phyloP scores from a whole-genome alignment of 2,329 filamentous ascomycete species.

The Penicillium brasilianum region DNA sequence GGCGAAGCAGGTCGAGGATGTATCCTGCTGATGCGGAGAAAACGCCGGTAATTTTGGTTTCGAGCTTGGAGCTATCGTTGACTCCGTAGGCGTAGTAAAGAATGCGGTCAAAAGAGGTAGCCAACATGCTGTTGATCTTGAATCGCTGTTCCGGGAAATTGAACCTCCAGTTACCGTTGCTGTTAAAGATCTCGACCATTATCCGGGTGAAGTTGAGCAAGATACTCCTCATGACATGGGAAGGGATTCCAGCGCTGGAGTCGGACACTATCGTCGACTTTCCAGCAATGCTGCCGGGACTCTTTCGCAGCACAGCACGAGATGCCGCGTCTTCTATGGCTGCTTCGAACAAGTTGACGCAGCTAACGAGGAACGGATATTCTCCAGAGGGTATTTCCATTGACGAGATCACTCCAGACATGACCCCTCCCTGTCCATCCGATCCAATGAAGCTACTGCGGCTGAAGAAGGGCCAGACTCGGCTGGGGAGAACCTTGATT shows the following conservation, averaged over 20 bases:
- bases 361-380: constrained; percentile 77
- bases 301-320: constrained; percentile 54
- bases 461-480: constrained; percentile 88
- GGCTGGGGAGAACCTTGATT: constrained; percentile 72
- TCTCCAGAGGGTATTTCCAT: constrained; percentile 78
- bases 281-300: constrained; percentile 37
- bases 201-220: constrained; percentile 74
- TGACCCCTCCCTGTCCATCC: constrained; percentile 74
- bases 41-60: constrained; percentile 62
- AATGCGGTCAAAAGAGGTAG: constrained; percentile 72
- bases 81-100: constrained; percentile 76
- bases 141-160: constrained; percentile 69
- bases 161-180: constrained; percentile 85
- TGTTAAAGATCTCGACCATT: constrained; percentile 83
- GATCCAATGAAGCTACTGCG: constrained; percentile 79
- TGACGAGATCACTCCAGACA: constrained; percentile 79
- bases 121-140: constrained; percentile 69
- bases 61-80: constrained; percentile 61
- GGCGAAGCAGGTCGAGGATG: constrained; percentile 76
- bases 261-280: constrained; percentile 41
- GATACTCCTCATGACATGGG: constrained; percentile 75
- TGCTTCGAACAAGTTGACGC: constrained; percentile 73
- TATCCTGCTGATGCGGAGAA: constrained; percentile 76
- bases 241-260: constrained; percentile 74
- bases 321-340: constrained; percentile 76